A percentile compares a stretch with the other conserved stretches of the same genome.
phyloP scores from a whole-genome alignment of 1,139 yeast genomes.

The Pichia sp. region DNA sequence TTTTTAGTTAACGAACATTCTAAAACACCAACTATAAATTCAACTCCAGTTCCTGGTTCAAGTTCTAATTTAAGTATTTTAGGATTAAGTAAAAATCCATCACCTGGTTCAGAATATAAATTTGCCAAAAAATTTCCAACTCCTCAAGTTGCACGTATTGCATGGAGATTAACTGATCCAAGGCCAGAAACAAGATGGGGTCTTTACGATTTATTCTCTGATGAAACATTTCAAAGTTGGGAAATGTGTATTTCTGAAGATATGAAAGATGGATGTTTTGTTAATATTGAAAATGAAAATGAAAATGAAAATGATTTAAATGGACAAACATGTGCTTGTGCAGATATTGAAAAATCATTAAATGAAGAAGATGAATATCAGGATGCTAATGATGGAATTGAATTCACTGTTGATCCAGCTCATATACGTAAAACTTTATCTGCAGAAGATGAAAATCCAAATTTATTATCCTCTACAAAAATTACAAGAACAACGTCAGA shows the following conservation, averaged over 20 bases:
- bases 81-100: conserved; percentile 6
- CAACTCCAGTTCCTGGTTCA: conserved; percentile 7
- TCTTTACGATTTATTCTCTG: conserved; percentile 47
- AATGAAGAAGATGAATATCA: neutral
- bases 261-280: conserved; percentile 24
- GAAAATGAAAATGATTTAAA: neutral
- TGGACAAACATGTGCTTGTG: no score
- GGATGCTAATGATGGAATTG: neutral
- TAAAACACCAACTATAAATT: no score
- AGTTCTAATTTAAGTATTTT: conserved; percentile 1
- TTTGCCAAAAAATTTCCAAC: conserved; percentile 61
- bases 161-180: conserved; percentile 75
- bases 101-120: conserved; percentile 49
- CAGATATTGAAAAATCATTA: no score
- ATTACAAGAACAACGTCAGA: conserved; percentile 2
- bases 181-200: conserved; percentile 48
- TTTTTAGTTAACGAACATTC: no score
- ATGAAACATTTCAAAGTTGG: conserved; percentile 57
- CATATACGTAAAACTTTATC: no score
- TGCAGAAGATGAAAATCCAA: neutral
- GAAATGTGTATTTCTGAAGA: conserved; percentile 62
- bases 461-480: conserved; percentile 1
- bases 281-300: conserved; percentile 9
- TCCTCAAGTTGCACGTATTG: conserved; percentile 61
- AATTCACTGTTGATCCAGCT: neutral